Base-by-base conservation (phyloP, 2,329 filamentous ascomycete genomes). In the Lizonia empirigonia region DNA sequence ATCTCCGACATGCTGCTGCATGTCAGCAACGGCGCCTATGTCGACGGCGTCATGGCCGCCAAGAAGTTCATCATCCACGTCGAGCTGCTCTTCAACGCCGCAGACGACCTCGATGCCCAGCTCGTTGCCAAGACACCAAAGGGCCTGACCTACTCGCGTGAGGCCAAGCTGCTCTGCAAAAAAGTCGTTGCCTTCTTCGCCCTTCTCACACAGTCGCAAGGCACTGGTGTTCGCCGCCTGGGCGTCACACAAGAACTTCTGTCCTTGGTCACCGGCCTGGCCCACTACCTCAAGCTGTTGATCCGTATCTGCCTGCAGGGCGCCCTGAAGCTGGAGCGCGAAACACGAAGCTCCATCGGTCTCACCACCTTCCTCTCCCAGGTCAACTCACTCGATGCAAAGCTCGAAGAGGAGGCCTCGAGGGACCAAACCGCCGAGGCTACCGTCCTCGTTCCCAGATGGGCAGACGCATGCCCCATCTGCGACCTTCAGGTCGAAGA, bases 1-100 rank as follows among this genome's bases (percentile, higher is more conserved):
- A 99, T 99, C 61, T 97, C 94, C 10, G 94, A 99, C 71, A 99
- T 99, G 94, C 85, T 99, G 38, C 80, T 99, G 49, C 93, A 99
- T 73, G 94, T 99, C 56, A 97, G 93, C 80, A 99, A 99, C 71
- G 94, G 93, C 27, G 91, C 91, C 18, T 97, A 97, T 71, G 84
- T 97, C 51, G 93, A 97, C 68, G 94, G 94, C 16, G 91, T 99
- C 30, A 82, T 97, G 67, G 90, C 96, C 19, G 94, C 94, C 19
- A 95, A 94, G 75, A 91, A 89, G 69, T 99, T 99, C 76, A 99
- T 99, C 60, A 88, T 88, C 70, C 94, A 99, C 68, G 90, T 99
- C 47, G 92, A 99, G 64, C 85, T 99, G 32, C 80, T 99, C 2
- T 99, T 99, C 72, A 83, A 83, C 34, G 91, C 91, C 18, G 91